Evolutionary conservation across 2,329 filamentous ascomycete species (phyloP).

Genomic region (Alternaria incomplexa): DNA sequence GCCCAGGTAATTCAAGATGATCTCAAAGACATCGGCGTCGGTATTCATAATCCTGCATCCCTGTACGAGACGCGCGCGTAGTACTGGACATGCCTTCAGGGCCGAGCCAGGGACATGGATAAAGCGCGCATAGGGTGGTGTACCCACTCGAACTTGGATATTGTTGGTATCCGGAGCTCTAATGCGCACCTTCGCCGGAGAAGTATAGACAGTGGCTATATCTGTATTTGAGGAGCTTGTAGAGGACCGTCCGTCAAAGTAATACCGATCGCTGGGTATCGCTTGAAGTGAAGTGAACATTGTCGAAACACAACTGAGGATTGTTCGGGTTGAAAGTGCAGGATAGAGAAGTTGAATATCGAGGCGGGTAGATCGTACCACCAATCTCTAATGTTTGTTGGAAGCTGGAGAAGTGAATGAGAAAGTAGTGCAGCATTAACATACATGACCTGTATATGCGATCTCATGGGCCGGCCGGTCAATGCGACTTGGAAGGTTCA

Average conservation of each 20-base stretch:
- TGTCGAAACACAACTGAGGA: not conserved
- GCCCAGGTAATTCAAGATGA: constrained; percentile 6
- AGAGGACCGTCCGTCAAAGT: not conserved
- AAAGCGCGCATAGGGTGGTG: not conserved
- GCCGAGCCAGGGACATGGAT: not conserved
- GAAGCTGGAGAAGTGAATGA: not conserved
- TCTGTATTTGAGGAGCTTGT: not conserved
- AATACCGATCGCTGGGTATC: not conserved
- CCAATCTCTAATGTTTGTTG: not conserved
- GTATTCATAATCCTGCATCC: constrained; percentile 7
- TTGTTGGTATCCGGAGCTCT: not conserved
- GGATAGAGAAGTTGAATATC: not conserved
- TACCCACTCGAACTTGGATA: constrained; percentile 7
- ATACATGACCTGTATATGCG: not conserved
- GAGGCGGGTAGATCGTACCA: not conserved
- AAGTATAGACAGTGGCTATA: not conserved
- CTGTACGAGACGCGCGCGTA: not conserved
- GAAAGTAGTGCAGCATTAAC: not conserved
- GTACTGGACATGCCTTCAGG: not conserved
- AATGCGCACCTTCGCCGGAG: not conserved
- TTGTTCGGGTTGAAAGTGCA: not conserved
- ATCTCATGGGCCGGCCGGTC: not conserved
- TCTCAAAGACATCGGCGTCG: constrained; percentile 8
- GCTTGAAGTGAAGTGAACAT: not conserved
- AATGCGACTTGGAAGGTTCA: not conserved